Conservation (phyloP, 2,329 filamentous ascomycete species). For the Phoma sp. region DNA sequence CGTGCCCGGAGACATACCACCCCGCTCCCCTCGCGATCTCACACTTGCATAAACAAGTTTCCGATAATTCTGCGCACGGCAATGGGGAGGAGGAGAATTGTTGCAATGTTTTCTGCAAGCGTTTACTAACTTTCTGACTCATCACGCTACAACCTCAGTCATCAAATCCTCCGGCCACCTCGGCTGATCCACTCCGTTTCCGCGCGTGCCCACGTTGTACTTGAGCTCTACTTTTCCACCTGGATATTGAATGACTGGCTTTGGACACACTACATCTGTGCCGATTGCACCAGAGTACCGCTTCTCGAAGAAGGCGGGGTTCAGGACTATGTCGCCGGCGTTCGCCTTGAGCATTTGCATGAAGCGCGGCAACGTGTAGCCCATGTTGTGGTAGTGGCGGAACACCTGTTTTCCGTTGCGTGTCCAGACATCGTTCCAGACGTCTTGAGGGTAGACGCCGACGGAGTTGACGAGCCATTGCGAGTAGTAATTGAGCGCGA, state of each 20-base stretch:
- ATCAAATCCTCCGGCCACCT: slow-evolving; percentile 58
- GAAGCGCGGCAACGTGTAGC: slow-evolving; percentile 51
- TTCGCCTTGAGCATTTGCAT: slow-evolving; percentile 52
- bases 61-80: too few relatives aligned
- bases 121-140: too few relatives aligned
- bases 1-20: too few relatives aligned
- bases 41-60: too few relatives aligned
- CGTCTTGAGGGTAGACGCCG: slow-evolving; percentile 44
- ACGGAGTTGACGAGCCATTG: slow-evolving; percentile 47
- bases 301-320: slow-evolving; percentile 58
- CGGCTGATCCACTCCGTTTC: slow-evolving; percentile 59
- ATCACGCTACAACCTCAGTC: slow-evolving; percentile 46
- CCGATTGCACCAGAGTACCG: slow-evolving; percentile 50
- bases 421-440: slow-evolving; percentile 60
- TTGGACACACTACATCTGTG: slow-evolving; percentile 50
- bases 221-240: slow-evolving; percentile 42
- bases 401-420: slow-evolving; percentile 58
- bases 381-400: slow-evolving; percentile 61
- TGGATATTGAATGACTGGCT: slow-evolving; percentile 54
- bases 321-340: slow-evolving; percentile 52
- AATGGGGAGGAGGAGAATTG: too few relatives aligned
- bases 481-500: slow-evolving; percentile 49
- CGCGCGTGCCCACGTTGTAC: slow-evolving; percentile 59
- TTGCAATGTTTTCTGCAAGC: too few relatives aligned
- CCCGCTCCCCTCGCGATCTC: too few relatives aligned